Evolutionary conservation across 1,284 basidiomycete genomes (phyloP), one percentile per base, ranked within the genome.

Genomic region (Cutaneotrichosporon sp.): DNA sequence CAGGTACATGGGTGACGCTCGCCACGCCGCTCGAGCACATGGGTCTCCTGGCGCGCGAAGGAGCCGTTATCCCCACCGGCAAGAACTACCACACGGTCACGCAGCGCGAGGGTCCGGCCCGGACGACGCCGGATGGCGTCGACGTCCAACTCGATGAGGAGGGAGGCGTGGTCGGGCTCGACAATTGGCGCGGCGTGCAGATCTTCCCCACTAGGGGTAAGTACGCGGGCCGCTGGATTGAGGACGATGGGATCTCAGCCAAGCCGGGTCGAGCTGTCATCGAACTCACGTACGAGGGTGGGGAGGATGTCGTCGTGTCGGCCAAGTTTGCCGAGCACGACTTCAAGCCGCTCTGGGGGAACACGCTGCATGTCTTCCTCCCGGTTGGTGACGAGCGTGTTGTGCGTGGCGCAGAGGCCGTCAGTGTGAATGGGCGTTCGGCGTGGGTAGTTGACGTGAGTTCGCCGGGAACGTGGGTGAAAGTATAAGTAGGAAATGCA

Each of bases 211-310:
- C 53, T 52, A 49, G 32, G 52, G 30, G 21, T 21, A 59, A 31
- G 31, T 73, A 60, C 42, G n/a, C 36, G 2, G 78, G 77, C 47
- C 63, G 63, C 5, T 82, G 81, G 81, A 77, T 74, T 31, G 81
- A 82, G 61, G 81, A 82, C 63, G 81, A 82, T 65, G 81, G 81
- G 30, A 81, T 81, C 52, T 79, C 79, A 5, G 70, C 72, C 14
- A 59, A 75, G 5, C 78, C 77, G 0, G 71, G 63, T 2, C 73
- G 70, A 42, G 70, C 77, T 0, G 70, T 77, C 31, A 63, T 82
- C 53, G 63, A 69, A n/a, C 70, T 81, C 51, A 63, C 56, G 14
- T 80, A 81, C 70, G 11, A 51, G 11, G 72, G 66, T 1, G 62
- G 69, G 26, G 66, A 73, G 8, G 67, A 74, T 26, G 72, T 81